Conservation (phyloP, 2,329 filamentous ascomycete species). For the Monosporascus sp. region DNA sequence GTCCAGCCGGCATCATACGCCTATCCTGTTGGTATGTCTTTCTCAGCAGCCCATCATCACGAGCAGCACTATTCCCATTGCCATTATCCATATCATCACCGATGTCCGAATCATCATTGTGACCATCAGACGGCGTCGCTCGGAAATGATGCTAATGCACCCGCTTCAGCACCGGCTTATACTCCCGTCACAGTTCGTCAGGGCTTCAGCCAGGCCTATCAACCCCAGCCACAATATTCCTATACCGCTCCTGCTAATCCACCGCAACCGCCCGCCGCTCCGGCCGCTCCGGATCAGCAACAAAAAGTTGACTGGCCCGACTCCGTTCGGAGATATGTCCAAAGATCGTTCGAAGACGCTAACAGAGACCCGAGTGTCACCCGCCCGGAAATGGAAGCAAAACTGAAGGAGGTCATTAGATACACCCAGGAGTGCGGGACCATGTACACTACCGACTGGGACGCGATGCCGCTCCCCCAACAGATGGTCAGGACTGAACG, state of each 20-base stretch:
- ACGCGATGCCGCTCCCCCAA: slow-evolving; percentile 76
- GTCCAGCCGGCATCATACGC: slow-evolving; percentile 20
- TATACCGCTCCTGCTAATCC: slow-evolving; percentile 29
- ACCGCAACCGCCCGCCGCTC: slow-evolving; percentile 22
- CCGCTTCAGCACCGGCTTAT: slow-evolving; percentile 34
- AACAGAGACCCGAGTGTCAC: slow-evolving; percentile 60
- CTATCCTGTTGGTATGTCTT: slow-evolving; percentile 13
- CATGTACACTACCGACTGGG: slow-evolving; percentile 76
- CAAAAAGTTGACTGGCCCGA: slow-evolving; percentile 73
- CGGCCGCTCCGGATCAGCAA: slow-evolving; percentile 30
- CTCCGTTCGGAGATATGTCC: slow-evolving; percentile 82
- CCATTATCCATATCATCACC: not conserved
- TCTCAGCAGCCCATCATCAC: not conserved
- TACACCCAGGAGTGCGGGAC: slow-evolving; percentile 69
- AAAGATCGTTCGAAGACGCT: slow-evolving; percentile 75
- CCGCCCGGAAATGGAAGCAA: slow-evolving; percentile 70
- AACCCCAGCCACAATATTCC: slow-evolving; percentile 24
- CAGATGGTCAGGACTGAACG: slow-evolving; percentile 72
- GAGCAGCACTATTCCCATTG: slow-evolving; percentile 10
- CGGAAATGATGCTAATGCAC: slow-evolving; percentile 21
- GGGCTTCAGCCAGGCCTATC: slow-evolving; percentile 27
- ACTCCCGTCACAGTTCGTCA: slow-evolving; percentile 39
- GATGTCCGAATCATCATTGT: slow-evolving; percentile 1
- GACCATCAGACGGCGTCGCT: slow-evolving; percentile 3
- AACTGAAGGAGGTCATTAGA: slow-evolving; percentile 81